Base-by-base conservation (phyloP, 1,139 yeast genomes). In the Ogataea hybrid region DNA sequence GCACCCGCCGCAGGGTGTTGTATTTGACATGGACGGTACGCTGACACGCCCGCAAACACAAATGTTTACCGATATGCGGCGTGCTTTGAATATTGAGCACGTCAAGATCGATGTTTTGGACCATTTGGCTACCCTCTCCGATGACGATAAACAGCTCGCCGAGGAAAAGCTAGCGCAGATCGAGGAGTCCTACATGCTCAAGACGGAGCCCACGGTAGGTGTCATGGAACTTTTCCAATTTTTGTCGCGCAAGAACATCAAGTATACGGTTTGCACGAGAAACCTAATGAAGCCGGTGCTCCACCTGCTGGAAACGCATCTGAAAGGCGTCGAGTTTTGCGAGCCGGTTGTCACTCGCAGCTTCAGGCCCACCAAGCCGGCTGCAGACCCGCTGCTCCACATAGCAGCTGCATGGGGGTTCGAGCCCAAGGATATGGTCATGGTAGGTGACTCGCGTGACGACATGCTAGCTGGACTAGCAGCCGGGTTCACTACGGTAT, bases 1-100 rank as follows among this genome's bases (percentile, higher is more conserved):
- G 31, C 65, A 64, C 36, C 31, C 25, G 32, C 37, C 41, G n/a
- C 29, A 10, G 14, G 84, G 84, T 0, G 58, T 81, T 5, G 67
- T 81, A 1, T 81, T 81, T 53, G 87, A 81, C 50, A 80, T 81
- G 87, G 87, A 81, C 52, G 87, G 87, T 5, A 81, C 86, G 0
- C 55, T 81, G 38, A 77, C 84, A 49, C 63, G 73, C 20, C 85
- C 87, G 1, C 84, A 79, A 62, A 75, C 80, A 0, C 77, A 81
- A 75, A 81, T 81, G 86, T 81, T 81, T 57, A 65, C 67, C 14
- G 74, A 74, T 40, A 80, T 81, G 86, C 65, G 86, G 43, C 65
- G 68, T 14, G 79, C 79, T 0, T 63, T 80, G 21, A 77, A 79
- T 2, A 67, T 79, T 17, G 42, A 51, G 9, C 43, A 51, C 39